phyloP scores from a whole-genome alignment of 805 yeast genomes.

The Starmerella gropengiesseri region DNA sequence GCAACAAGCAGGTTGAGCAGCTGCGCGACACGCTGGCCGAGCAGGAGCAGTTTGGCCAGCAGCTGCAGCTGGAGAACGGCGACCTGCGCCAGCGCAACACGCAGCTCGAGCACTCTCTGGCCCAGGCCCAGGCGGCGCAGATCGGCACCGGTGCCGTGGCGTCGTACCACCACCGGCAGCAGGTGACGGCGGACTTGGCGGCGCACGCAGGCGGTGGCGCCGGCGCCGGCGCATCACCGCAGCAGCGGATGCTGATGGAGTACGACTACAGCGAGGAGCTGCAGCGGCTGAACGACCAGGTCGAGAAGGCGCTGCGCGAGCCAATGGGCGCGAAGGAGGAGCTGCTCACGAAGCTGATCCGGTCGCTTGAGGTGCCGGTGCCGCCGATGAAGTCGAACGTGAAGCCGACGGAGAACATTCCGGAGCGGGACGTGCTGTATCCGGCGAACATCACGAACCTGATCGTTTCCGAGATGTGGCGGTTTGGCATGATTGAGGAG shows the following conservation, averaged over 20 bases:
- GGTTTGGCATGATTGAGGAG: conserved; percentile 84
- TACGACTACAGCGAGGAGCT: conserved; percentile 26
- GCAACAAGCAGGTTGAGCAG: conserved; percentile 11
- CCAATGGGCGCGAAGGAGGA: conserved; percentile 20
- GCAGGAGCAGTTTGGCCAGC: conserved; percentile 25
- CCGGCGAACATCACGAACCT: conserved; percentile 93
- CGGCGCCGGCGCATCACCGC: not conserved
- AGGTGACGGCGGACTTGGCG: conserved; percentile 9
- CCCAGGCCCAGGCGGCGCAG: conserved; percentile 23
- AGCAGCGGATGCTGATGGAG: conserved; percentile 3
- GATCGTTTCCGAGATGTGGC: conserved; percentile 94
- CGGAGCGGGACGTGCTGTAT: conserved; percentile 83
- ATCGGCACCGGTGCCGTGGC: conserved; percentile 19
- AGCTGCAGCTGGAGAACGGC: conserved; percentile 27
- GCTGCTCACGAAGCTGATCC: conserved; percentile 38
- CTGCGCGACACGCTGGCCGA: conserved; percentile 49
- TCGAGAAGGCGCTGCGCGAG: conserved; percentile 44
- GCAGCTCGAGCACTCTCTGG: conserved; percentile 27
- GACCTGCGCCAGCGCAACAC: conserved; percentile 23
- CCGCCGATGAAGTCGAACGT: conserved; percentile 80
- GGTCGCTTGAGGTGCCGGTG: conserved; percentile 77
- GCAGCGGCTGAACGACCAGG: conserved; percentile 55
- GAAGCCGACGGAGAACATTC: conserved; percentile 69
- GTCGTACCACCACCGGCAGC: conserved; percentile 12
- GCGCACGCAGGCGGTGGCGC: not conserved